Evolutionary conservation across 805 yeast species (phyloP).

Genomic region (Candida oleophila): DNA sequence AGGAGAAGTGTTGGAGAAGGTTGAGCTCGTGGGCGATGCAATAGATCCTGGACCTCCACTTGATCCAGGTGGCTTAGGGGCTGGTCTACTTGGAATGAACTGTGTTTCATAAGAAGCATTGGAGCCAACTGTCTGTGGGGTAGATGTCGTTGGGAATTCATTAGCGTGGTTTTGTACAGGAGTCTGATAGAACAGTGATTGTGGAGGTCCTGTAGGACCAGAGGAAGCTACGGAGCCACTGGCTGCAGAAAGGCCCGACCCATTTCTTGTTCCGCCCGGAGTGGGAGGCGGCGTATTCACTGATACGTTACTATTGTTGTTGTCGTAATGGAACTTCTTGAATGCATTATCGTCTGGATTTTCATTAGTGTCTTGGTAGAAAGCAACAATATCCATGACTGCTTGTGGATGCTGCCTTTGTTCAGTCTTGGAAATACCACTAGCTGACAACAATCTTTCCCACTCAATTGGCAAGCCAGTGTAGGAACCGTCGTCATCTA

Average conservation of each 20-base stretch:
- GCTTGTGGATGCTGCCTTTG: slow-evolving; percentile 93
- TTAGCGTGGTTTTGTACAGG: slow-evolving; percentile 3
- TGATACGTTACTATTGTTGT: slow-evolving; percentile 8
- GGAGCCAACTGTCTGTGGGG: slow-evolving; percentile 28
- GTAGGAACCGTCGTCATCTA: slow-evolving; percentile 82
- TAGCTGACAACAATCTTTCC: slow-evolving; percentile 78
- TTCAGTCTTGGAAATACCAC: slow-evolving; percentile 85
- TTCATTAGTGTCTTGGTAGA: slow-evolving; percentile 62
- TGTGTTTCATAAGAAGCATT: slow-evolving; percentile 31
- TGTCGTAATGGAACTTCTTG: slow-evolving; percentile 37
- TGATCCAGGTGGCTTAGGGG: slow-evolving; percentile 55
- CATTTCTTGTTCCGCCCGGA: slow-evolving; percentile 15
- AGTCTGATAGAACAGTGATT: slow-evolving; percentile 16
- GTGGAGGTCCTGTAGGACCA: slow-evolving; percentile 20
- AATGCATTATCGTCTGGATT: slow-evolving; percentile 44
- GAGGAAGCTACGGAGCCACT: slow-evolving; percentile 5
- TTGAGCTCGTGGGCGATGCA: slow-evolving; percentile 2
- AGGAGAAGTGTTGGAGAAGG: slow-evolving; percentile 4
- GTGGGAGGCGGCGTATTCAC: slow-evolving; percentile 28
- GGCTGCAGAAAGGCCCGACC: slow-evolving; percentile 4
- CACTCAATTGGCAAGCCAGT: slow-evolving; percentile 93
- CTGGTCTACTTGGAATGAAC: slow-evolving; percentile 66
- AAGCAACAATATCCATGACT: slow-evolving; percentile 85
- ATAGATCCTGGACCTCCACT: neutral
- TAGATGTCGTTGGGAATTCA: slow-evolving; percentile 7